A percentile compares a stretch with the other conserved stretches of the same genome.
phyloP scores from a whole-genome alignment of 2,329 filamentous ascomycete species.

The Tolypocladium tundrense region DNA sequence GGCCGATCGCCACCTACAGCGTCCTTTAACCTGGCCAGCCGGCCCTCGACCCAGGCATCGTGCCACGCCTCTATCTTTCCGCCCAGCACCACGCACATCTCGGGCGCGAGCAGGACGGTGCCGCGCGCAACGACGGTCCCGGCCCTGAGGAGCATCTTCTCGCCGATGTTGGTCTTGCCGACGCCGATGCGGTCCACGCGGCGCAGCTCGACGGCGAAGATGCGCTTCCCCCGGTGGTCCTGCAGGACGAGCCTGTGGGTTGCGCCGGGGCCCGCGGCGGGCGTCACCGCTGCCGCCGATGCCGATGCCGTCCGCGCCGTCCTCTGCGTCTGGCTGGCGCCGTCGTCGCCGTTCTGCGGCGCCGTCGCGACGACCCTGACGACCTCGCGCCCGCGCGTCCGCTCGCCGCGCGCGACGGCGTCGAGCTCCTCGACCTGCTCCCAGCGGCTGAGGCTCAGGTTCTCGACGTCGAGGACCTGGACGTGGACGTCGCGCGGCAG shows the following conservation, averaged over 20 bases:
- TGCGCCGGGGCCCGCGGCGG: slow-evolving; percentile 30
- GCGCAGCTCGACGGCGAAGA: slow-evolving; percentile 64
- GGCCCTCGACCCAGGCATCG: slow-evolving; percentile 61
- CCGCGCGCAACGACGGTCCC: slow-evolving; percentile 61
- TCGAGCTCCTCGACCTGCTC: slow-evolving; percentile 79
- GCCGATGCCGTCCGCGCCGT: slow-evolving; percentile 3
- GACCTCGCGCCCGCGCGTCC: slow-evolving; percentile 67
- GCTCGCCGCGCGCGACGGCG: slow-evolving; percentile 61
- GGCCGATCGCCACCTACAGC: slow-evolving; percentile 33
- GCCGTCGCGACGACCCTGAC: slow-evolving; percentile 50
- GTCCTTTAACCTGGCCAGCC: slow-evolving; percentile 59
- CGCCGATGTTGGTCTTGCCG: slow-evolving; percentile 59
- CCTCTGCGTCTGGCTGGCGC: slow-evolving; percentile 12
- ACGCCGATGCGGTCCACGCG: slow-evolving; percentile 56
- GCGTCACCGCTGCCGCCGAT: neutral
- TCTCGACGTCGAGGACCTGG: slow-evolving; percentile 79
- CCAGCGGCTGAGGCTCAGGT: slow-evolving; percentile 71
- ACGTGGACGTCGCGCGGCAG: slow-evolving; percentile 57
- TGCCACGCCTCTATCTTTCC: slow-evolving; percentile 80
- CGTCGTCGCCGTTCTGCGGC: slow-evolving; percentile 37
- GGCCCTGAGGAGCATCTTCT: slow-evolving; percentile 66
- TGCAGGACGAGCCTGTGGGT: slow-evolving; percentile 77
- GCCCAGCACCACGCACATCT: slow-evolving; percentile 61
- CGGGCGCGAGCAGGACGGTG: slow-evolving; percentile 65
- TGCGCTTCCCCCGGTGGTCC: slow-evolving; percentile 59